Evolutionary conservation across 495 filamentous ascomycete genomes (phyloP).

Genomic region (Poronia punctata): DNA sequence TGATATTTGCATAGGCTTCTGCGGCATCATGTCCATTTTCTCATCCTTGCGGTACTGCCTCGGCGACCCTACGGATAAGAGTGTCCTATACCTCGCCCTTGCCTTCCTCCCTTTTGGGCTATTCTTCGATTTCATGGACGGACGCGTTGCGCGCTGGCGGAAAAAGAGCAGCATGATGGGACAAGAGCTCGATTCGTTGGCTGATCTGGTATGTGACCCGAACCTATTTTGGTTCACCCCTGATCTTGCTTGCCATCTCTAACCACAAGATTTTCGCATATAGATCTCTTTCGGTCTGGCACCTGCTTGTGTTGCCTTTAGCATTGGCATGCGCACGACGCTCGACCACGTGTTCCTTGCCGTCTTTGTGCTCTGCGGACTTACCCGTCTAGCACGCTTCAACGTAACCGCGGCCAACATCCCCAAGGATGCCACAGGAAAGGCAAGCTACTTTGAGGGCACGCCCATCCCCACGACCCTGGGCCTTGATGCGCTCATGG

Average conservation of each 20-base stretch:
- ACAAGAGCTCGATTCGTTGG: constrained; percentile 94
- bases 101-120: constrained; percentile 86
- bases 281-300: constrained; percentile 95
- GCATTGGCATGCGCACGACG: constrained; percentile 79
- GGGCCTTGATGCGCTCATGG: constrained; percentile 75
- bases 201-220: constrained; percentile 71
- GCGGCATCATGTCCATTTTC: constrained; percentile 88
- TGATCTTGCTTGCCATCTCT: constrained; percentile 1
- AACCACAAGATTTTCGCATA: constrained; percentile 2
- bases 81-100: constrained; percentile 72
- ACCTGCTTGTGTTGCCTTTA: constrained; percentile 80
- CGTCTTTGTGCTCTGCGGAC: constrained; percentile 90
- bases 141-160: constrained; percentile 90
- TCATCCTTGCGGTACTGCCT: constrained; percentile 93
- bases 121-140: constrained; percentile 98
- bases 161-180: constrained; percentile 96
- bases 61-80: constrained; percentile 56
- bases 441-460: constrained; percentile 92
- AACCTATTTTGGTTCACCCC: not conserved
- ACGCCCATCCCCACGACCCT: constrained; percentile 91
- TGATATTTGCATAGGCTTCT: constrained; percentile 69
- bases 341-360: constrained; percentile 78
- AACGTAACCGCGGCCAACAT: constrained; percentile 82
- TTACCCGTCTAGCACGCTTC: constrained; percentile 91
- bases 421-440: constrained; percentile 85